These are phyloP conservation scores for Ophiobolus disseminans DNA, from an alignment of 2,329 filamentous ascomycete species.

Conservation along the genomic window DNA sequence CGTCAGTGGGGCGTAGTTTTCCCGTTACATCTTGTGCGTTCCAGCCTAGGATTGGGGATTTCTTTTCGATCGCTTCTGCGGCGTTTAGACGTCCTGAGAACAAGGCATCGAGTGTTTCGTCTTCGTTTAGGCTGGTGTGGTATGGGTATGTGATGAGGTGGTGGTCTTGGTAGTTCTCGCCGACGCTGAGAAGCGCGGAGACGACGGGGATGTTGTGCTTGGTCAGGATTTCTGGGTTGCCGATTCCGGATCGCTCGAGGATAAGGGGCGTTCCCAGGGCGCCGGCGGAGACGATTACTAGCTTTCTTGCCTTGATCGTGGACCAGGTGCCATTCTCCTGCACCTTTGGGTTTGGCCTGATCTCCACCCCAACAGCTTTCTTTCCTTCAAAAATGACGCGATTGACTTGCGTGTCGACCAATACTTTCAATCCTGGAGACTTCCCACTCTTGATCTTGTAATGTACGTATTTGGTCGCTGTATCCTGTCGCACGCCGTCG, in stretches of 20 bases:
- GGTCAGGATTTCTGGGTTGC: slow-evolving; percentile 58
- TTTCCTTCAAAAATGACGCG: slow-evolving; percentile 62
- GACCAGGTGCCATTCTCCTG: slow-evolving; percentile 41
- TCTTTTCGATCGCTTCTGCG: slow-evolving; percentile 54
- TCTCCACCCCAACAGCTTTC: slow-evolving; percentile 67
- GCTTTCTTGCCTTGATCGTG: slow-evolving; percentile 61
- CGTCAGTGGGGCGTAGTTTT: slow-evolving; percentile 63
- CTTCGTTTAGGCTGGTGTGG: slow-evolving; percentile 52
- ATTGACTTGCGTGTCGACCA: slow-evolving; percentile 64
- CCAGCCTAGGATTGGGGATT: slow-evolving; percentile 63
- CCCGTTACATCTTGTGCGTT: slow-evolving; percentile 63
- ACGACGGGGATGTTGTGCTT: slow-evolving; percentile 61
- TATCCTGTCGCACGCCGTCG: slow-evolving; percentile 65
- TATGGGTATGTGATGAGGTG: slow-evolving; percentile 63
- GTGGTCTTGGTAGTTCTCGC: slow-evolving; percentile 70
- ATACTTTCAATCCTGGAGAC: slow-evolving; percentile 65
- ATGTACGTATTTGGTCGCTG: slow-evolving; percentile 63
- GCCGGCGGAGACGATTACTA: slow-evolving; percentile 61
- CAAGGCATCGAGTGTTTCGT: slow-evolving; percentile 62
- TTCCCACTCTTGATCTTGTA: slow-evolving; percentile 58
- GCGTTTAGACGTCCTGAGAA: slow-evolving; percentile 58
- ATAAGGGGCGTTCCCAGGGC: slow-evolving; percentile 62
- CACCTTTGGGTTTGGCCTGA: slow-evolving; percentile 57
- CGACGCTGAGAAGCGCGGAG: slow-evolving; percentile 66
- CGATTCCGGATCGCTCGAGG: slow-evolving; percentile 69